Percentiles rank a stretch among this genome's conserved stretches.
Conservation (phyloP, 805 yeast species). For the Candida pseudofarinosa region DNA sequence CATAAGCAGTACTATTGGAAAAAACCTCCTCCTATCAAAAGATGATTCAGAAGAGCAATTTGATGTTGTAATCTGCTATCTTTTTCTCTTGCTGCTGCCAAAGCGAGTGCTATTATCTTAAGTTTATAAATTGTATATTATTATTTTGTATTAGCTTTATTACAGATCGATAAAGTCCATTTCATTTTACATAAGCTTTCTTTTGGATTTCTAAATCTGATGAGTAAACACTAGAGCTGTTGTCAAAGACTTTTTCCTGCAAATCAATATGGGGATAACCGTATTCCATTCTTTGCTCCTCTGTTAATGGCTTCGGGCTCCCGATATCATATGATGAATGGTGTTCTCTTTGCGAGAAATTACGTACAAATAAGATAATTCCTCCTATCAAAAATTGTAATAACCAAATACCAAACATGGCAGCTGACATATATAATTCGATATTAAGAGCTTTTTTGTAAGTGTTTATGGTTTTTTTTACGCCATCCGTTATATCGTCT, state of each 20-base stretch:
- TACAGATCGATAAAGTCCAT: slow-evolving; percentile 1
- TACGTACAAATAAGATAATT: slow-evolving; percentile 8
- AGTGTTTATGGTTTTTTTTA: slow-evolving; percentile 23
- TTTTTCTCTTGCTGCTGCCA: too few species aligned
- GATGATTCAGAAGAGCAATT: slow-evolving; percentile 10
- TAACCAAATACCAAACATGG: slow-evolving; percentile 46
- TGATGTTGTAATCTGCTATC: background rate
- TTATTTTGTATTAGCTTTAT: background rate
- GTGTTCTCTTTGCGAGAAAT: background rate
- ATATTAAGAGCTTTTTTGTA: slow-evolving; percentile 33
- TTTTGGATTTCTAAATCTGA: slow-evolving; percentile 8
- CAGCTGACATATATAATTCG: slow-evolving; percentile 47
- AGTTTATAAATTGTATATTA: background rate
- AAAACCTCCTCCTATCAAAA: slow-evolving; percentile 49
- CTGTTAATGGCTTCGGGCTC: slow-evolving; percentile 23
- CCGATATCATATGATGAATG: slow-evolving; percentile 13
- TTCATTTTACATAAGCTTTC: background rate
- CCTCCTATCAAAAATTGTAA: slow-evolving; percentile 41
- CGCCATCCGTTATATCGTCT: slow-evolving; percentile 13
- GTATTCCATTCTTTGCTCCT: slow-evolving; percentile 18
- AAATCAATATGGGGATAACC: slow-evolving; percentile 23
- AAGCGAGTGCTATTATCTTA: background rate
- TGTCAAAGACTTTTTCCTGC: slow-evolving; percentile 3
- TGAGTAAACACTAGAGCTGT: slow-evolving; percentile 7
- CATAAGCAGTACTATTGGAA: slow-evolving; percentile 88